Evolutionary conservation across 208 protist species (phyloP).

Genomic region (Herpetomonas tarakana): DNA sequence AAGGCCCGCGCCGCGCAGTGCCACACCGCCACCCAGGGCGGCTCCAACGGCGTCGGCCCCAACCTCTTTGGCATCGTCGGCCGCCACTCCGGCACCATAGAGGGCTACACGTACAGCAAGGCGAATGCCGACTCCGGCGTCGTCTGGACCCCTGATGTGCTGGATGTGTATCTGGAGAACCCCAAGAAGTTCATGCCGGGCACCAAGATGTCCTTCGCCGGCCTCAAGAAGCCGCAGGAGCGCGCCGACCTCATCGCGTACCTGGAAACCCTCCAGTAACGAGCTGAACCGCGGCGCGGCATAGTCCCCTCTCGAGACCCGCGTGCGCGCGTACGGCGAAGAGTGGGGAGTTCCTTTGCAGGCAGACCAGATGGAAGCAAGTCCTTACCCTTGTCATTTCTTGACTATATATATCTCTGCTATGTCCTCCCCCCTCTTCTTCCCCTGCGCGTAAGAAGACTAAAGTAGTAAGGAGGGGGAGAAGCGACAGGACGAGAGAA

Average conservation of each 20-base stretch:
- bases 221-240: constrained; percentile 93
- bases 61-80: constrained; percentile 91
- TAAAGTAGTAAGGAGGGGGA: too few species aligned
- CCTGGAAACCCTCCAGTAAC: constrained; percentile 77
- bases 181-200: constrained; percentile 98
- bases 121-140: constrained; percentile 94
- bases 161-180: constrained; percentile 96
- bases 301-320: too few species aligned
- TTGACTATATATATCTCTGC: too few species aligned
- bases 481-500: too few species aligned
- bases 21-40: constrained; percentile 88
- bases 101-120: constrained; percentile 93
- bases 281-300: neutral
- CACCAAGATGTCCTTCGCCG: constrained; percentile 97
- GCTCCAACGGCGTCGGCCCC: constrained; percentile 90
- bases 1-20: constrained; percentile 94
- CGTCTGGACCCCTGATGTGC: constrained; percentile 91
- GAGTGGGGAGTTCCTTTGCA: too few species aligned
- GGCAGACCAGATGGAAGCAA: too few species aligned
- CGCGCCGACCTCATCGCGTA: constrained; percentile 95
- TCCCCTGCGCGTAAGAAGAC: too few species aligned
- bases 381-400: too few species aligned
- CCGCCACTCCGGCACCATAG: constrained; percentile 88
- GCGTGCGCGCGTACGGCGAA: too few species aligned
- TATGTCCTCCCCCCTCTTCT: too few species aligned